These are phyloP conservation scores for Penicillium sp. DNA, from an alignment of 2,329 filamentous ascomycete species.

Conservation along the genomic window DNA sequence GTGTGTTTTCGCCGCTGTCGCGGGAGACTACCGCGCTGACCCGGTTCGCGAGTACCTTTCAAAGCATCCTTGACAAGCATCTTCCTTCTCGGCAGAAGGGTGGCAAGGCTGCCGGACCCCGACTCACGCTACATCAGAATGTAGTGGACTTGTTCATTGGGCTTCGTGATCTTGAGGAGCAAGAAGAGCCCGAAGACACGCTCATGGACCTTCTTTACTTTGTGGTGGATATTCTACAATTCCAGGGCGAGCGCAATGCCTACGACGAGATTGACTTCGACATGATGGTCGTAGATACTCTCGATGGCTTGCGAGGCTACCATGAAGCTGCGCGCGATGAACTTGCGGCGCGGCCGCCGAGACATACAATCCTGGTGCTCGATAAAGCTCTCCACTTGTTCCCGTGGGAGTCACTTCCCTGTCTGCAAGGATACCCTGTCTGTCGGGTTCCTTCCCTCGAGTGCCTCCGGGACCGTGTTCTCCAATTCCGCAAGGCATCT, in stretches of 20 bases:
- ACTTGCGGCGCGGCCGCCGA: slow-evolving; percentile 30
- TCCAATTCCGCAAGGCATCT: slow-evolving; percentile 45
- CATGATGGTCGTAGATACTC: slow-evolving; percentile 78
- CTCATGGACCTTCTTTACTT: slow-evolving; percentile 94
- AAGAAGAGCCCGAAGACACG: slow-evolving; percentile 79
- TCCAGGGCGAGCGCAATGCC: slow-evolving; percentile 92
- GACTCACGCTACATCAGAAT: slow-evolving; percentile 57
- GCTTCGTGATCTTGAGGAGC: slow-evolving; percentile 68
- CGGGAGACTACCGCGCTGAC: slow-evolving; percentile 63
- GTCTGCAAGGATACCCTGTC: slow-evolving; percentile 72
- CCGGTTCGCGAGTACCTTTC: slow-evolving; percentile 74
- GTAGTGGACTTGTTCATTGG: slow-evolving; percentile 88
- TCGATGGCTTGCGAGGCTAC: slow-evolving; percentile 79
- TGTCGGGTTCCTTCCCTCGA: slow-evolving; percentile 85
- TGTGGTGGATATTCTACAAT: slow-evolving; percentile 92
- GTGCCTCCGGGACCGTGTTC: slow-evolving; percentile 72
- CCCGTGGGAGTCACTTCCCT: slow-evolving; percentile 94
- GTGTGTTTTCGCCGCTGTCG: slow-evolving; percentile 78
- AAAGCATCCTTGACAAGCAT: slow-evolving; percentile 75
- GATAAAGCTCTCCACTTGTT: slow-evolving; percentile 89
- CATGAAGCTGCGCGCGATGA: slow-evolving; percentile 52
- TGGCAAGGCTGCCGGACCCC: slow-evolving; percentile 52
- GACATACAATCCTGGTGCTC: slow-evolving; percentile 81
- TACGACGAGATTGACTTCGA: slow-evolving; percentile 99
- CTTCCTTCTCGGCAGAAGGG: slow-evolving; percentile 73